These are phyloP conservation scores for Pelargonium citronellum DNA, from an alignment of 441 rosid species.

Conservation along the genomic window DNA sequence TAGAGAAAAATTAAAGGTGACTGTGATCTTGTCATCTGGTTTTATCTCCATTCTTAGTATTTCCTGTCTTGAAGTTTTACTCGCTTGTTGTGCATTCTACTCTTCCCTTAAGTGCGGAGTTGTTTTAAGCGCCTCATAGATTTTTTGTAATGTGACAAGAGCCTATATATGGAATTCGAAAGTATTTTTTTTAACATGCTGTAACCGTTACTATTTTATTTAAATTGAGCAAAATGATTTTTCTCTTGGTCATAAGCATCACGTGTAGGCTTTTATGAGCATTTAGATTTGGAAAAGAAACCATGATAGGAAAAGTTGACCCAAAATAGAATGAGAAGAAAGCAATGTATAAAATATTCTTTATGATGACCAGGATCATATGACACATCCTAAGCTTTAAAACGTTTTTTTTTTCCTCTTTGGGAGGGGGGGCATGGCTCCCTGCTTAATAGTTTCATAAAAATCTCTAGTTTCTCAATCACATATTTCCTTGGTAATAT, in stretches of 20 bases:
- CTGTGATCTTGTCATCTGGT: slow-evolving; percentile 5
- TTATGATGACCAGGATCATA: neutral
- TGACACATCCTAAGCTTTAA: neutral
- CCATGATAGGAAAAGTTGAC: neutral
- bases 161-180: neutral
- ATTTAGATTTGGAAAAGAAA: neutral
- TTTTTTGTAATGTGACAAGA: neutral
- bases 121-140: neutral
- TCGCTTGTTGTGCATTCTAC: neutral
- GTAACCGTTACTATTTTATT: no score
- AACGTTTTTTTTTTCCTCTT: neutral
- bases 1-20: slow-evolving; percentile 53
- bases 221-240: neutral
- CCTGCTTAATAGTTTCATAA: neutral
- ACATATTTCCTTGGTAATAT: no score
- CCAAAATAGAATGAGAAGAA: neutral
- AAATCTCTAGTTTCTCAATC: neutral
- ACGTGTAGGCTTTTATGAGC: neutral
- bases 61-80: slow-evolving; percentile 11
- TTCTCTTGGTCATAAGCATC: neutral
- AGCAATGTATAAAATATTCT: neutral
- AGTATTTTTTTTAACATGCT: neutral
- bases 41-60: slow-evolving; percentile 8
- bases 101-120: slow-evolving; percentile 8
- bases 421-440: no score